Conservation (phyloP, 2,329 filamentous ascomycete genomes). For the Alternaria brassicae region DNA sequence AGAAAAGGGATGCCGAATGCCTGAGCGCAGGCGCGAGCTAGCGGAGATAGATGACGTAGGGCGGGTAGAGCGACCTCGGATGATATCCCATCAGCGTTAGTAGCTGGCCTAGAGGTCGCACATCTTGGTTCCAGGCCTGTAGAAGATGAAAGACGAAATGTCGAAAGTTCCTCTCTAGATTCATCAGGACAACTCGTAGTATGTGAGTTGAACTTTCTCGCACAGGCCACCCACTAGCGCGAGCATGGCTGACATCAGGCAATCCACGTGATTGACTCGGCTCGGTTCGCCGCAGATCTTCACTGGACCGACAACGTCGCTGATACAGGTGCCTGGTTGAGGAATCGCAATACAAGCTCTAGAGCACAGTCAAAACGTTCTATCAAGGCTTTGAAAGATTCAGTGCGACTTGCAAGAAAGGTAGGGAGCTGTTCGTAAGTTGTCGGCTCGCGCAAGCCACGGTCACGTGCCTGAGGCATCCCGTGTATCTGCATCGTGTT, state of each 20-base stretch:
- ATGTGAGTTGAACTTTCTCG: too few relatives aligned
- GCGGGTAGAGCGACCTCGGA: neutral
- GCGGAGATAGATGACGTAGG: neutral
- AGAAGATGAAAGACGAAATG: too few relatives aligned
- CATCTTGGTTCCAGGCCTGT: too few relatives aligned
- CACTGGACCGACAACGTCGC: too few relatives aligned
- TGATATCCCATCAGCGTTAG: neutral
- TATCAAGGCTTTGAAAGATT: neutral
- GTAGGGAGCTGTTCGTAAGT: too few relatives aligned
- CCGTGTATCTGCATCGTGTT: neutral
- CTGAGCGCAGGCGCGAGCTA: neutral
- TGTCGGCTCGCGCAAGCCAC: neutral
- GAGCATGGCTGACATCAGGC: too few relatives aligned
- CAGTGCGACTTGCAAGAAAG: neutral
- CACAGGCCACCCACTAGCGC: too few relatives aligned
- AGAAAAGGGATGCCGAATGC: neutral
- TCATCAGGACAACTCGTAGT: too few relatives aligned
- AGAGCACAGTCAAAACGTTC: neutral
- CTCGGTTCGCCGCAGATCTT: too few relatives aligned
- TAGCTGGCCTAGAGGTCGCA: neutral
- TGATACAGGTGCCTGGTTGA: neutral
- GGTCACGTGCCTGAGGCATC: neutral
- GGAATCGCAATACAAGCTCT: neutral
- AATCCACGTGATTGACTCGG: too few relatives aligned
- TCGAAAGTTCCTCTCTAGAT: too few relatives aligned